Percentiles rank a stretch among this genome's conserved stretches.
phyloP scores from a whole-genome alignment of 164 flowering plant genomes.

The Dillenia turbinata region DNA sequence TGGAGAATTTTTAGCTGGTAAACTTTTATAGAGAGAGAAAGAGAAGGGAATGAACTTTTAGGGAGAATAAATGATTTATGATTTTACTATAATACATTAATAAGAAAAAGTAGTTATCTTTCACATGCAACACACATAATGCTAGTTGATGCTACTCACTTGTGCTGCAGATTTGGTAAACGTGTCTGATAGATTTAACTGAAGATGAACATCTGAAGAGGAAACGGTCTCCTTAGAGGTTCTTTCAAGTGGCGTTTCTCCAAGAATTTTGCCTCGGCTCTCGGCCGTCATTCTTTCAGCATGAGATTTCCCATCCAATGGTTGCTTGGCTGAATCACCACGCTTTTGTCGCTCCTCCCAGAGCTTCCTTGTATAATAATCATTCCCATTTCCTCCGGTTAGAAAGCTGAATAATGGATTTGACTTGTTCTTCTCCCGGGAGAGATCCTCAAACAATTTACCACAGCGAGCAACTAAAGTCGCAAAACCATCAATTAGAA shows the following conservation, averaged over 20 bases:
- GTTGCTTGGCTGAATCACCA: constrained; percentile 32
- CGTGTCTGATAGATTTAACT: constrained; percentile 70
- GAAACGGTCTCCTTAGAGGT: constrained; percentile 42
- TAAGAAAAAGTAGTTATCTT: no score
- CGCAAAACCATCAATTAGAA: constrained; percentile 89
- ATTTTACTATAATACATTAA: no score
- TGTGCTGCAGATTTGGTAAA: constrained; percentile 65
- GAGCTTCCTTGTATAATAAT: constrained; percentile 72
- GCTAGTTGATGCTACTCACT: constrained; percentile 40
- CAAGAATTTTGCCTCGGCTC: constrained; percentile 75
- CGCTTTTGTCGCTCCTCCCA: constrained; percentile 88
- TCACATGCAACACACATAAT: no score
- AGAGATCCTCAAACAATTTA: constrained; percentile 85
- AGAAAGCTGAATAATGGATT: constrained; percentile 85
- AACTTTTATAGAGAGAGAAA: no score
- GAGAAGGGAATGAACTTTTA: no score
- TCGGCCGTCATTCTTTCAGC: constrained; percentile 80
- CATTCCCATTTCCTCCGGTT: constrained; percentile 72
- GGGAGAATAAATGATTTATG: no score
- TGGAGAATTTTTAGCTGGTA: no score
- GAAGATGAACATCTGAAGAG: constrained; percentile 46
- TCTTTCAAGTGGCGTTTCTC: constrained; percentile 80
- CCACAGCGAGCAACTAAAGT: constrained; percentile 89
- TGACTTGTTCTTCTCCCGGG: constrained; percentile 72
- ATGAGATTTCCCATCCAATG: constrained; percentile 30